These are phyloP conservation scores for Cryptomeria japonica DNA, from an alignment of 75 land plant genomes.

Conservation along the genomic window DNA sequence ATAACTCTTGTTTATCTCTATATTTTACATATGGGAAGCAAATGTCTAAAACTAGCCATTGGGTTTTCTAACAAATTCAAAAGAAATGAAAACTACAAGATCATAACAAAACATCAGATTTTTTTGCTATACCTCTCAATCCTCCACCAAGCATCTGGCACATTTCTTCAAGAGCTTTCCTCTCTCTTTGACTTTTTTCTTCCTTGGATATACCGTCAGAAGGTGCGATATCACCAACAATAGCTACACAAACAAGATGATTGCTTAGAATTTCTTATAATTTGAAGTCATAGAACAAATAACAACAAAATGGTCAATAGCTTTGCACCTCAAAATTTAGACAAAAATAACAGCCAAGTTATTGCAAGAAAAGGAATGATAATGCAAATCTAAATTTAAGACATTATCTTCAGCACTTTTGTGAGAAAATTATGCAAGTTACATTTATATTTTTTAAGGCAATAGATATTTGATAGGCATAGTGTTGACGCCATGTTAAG, in stretches of 20 bases:
- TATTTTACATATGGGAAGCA: background rate
- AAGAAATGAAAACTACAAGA: background rate
- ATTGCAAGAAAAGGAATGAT: background rate
- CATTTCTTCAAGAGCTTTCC: constrained; percentile 80
- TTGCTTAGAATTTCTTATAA: background rate
- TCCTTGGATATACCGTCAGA: constrained; percentile 77
- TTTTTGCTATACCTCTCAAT: constrained; percentile 34
- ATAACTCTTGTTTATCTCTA: background rate
- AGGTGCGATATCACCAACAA: constrained; percentile 97
- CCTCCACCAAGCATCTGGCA: constrained; percentile 77
- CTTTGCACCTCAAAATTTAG: background rate
- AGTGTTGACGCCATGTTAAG: too few species aligned
- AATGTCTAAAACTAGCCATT: background rate
- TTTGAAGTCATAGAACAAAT: background rate
- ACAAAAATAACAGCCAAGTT: background rate
- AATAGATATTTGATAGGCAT: background rate
- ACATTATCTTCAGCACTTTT: background rate
- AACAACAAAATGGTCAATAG: background rate
- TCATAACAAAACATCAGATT: background rate
- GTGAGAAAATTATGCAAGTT: background rate
- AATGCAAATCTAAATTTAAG: background rate
- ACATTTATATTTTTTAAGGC: background rate
- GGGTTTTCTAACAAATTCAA: background rate
- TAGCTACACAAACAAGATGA: constrained; percentile 46
- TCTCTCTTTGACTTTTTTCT: constrained; percentile 83